Percentiles rank a stretch among this genome's conserved stretches.
Conservation (phyloP, 1,284 basidiomycete genomes). For the Ganoderma multipileum region DNA sequence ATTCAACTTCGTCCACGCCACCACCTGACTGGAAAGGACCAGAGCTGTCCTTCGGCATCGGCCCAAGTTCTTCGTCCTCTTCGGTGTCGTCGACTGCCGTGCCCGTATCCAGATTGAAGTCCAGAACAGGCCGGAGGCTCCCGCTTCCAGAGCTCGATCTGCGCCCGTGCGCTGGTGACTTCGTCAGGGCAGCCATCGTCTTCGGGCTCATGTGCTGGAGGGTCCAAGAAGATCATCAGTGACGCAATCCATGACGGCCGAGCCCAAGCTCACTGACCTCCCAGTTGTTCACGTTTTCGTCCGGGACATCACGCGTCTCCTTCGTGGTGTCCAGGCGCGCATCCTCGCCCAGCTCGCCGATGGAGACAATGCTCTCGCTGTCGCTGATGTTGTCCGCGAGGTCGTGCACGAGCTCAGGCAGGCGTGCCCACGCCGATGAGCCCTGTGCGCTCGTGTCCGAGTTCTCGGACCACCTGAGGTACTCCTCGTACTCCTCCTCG, state of each 20-base stretch:
- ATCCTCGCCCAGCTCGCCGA: slow-evolving; percentile 86
- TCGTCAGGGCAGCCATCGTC: slow-evolving; percentile 89
- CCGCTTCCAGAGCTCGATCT: slow-evolving; percentile 82
- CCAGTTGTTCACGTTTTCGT: slow-evolving; percentile 92
- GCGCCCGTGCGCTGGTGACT: slow-evolving; percentile 82
- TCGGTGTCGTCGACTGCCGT: slow-evolving; percentile 66
- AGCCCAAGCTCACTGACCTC: slow-evolving; percentile 65
- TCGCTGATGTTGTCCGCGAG: slow-evolving; percentile 87
- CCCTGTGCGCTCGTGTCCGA: slow-evolving; percentile 49
- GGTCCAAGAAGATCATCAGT: not conserved
- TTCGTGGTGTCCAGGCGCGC: slow-evolving; percentile 66
- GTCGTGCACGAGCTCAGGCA: slow-evolving; percentile 74
- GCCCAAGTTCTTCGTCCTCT: slow-evolving; percentile 66
- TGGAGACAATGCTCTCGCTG: slow-evolving; percentile 87
- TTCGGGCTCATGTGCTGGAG: slow-evolving; percentile 91
- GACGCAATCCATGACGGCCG: slow-evolving; percentile 11
- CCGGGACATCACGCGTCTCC: slow-evolving; percentile 67
- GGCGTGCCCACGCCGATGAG: slow-evolving; percentile 77
- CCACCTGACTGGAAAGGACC: slow-evolving; percentile 78
- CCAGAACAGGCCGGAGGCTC: slow-evolving; percentile 82
- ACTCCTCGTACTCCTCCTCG: slow-evolving; percentile 89
- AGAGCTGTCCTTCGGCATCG: slow-evolving; percentile 76
- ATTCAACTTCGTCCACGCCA: slow-evolving; percentile 88
- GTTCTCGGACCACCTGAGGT: slow-evolving; percentile 72
- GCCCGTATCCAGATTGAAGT: slow-evolving; percentile 78